Evolutionary conservation across 2,329 filamentous ascomycete species (phyloP).

Genomic region (Cytospora leucostoma): DNA sequence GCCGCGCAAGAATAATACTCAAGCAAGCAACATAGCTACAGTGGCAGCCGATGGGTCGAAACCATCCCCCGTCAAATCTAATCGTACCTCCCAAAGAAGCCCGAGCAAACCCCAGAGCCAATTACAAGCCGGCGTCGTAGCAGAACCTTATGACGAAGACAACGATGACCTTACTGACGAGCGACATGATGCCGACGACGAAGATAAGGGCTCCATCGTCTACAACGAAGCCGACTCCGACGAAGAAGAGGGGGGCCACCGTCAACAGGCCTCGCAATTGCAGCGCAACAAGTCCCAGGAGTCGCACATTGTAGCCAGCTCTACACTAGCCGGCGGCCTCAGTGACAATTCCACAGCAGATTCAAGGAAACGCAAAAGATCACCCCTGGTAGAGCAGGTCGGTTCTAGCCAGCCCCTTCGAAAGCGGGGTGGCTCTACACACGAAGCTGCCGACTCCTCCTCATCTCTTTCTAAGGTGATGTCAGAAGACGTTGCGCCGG

Average conservation of each 20-base stretch:
- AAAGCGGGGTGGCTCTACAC: slow-evolving; percentile 56
- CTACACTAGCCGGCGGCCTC: slow-evolving; percentile 19
- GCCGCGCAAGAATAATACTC: slow-evolving; percentile 57
- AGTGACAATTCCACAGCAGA: slow-evolving; percentile 40
- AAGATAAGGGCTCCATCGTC: slow-evolving; percentile 41
- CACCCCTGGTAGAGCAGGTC: slow-evolving; percentile 46
- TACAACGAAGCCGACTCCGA: slow-evolving; percentile 42
- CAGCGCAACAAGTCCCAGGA: slow-evolving; percentile 26
- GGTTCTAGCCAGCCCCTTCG: slow-evolving; percentile 51
- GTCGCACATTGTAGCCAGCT: slow-evolving; percentile 28
- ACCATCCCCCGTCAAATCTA: slow-evolving; percentile 53
- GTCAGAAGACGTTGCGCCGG: slow-evolving; percentile 39
- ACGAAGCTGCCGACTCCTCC: slow-evolving; percentile 40
- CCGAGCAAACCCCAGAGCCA: slow-evolving; percentile 74
- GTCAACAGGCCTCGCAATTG: slow-evolving; percentile 35
- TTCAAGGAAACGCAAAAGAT: slow-evolving; percentile 55
- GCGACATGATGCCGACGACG: slow-evolving; percentile 27
- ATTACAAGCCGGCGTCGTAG: slow-evolving; percentile 36
- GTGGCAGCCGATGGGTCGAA: slow-evolving; percentile 33
- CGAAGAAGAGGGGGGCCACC: slow-evolving; percentile 29
- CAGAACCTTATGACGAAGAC: slow-evolving; percentile 42
- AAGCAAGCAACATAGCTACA: slow-evolving; percentile 4
- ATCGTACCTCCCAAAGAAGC: slow-evolving; percentile 60
- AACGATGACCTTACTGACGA: slow-evolving; percentile 44
- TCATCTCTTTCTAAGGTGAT: slow-evolving; percentile 37